phyloP scores from a whole-genome alignment of 2,329 filamentous ascomycete genomes.

The Teratosphaeria destructans region DNA sequence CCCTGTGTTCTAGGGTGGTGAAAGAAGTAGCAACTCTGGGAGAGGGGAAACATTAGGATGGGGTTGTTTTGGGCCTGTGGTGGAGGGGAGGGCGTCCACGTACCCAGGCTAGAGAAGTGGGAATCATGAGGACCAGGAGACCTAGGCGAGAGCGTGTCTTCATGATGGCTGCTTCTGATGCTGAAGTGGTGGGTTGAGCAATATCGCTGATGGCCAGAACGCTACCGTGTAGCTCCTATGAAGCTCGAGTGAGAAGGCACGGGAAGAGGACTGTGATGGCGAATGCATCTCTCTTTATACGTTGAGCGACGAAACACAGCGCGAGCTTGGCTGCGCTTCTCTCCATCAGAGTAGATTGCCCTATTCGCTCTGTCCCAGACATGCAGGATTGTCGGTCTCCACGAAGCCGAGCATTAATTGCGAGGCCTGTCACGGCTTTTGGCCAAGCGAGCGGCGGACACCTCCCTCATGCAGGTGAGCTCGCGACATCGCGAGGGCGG shows the following conservation, averaged over 20 bases:
- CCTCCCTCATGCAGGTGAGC: too few species aligned
- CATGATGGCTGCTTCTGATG: not conserved
- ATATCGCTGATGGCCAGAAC: not conserved
- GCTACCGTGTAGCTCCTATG: not conserved
- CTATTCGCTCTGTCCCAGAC: not conserved
- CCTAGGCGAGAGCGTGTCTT: not conserved
- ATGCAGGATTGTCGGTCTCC: not conserved
- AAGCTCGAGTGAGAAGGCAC: not conserved
- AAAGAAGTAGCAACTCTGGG: not conserved
- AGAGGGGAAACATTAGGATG: not conserved
- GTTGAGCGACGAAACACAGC: too few species aligned
- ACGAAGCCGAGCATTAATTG: not conserved
- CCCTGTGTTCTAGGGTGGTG: not conserved
- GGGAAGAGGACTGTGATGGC: too few species aligned
- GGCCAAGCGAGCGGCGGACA: too few species aligned
- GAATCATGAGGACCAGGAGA: not conserved
- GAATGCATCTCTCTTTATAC: too few species aligned
- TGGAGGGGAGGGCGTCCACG: not conserved
- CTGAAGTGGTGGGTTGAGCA: not conserved
- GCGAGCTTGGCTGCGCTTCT: too few species aligned
- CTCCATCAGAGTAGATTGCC: too few species aligned
- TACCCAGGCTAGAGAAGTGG: not conserved
- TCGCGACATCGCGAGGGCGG: too few species aligned
- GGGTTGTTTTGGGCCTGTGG: not conserved
- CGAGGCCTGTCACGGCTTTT: too few species aligned